Conservation (phyloP, 805 yeast species). For the Lipomyces orientalis region DNA sequence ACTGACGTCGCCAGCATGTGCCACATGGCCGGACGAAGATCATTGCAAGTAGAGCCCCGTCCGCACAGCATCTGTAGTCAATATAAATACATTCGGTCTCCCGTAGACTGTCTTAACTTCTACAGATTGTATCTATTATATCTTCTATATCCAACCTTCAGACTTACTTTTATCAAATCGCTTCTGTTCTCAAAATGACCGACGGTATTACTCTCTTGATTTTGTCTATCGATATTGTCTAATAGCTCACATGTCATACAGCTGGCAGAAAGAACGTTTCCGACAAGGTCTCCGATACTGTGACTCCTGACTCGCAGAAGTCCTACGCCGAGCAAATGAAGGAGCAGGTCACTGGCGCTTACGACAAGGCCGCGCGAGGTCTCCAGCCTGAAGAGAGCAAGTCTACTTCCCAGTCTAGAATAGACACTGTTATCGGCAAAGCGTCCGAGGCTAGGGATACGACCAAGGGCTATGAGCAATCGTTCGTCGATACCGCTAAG, state of each 20-base stretch:
- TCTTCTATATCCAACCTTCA: slow-evolving; percentile 21
- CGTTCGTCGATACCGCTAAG: slow-evolving; percentile 42
- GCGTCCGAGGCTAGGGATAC: slow-evolving; percentile 60
- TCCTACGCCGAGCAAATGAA: slow-evolving; percentile 66
- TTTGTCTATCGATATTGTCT: neutral
- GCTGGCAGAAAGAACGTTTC: slow-evolving; percentile 77
- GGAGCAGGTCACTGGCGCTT: slow-evolving; percentile 69
- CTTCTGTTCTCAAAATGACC: slow-evolving; percentile 20
- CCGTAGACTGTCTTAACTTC: neutral
- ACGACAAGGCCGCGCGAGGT: slow-evolving; percentile 65
- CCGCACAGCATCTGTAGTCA: neutral
- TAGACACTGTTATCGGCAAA: slow-evolving; percentile 61
- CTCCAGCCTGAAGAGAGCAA: slow-evolving; percentile 70
- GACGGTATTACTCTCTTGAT: slow-evolving; percentile 17
- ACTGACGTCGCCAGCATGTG: neutral
- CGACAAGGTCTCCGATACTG: slow-evolving; percentile 68
- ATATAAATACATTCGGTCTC: neutral
- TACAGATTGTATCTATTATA: no score
- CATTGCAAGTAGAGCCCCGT: neutral
- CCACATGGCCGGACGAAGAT: neutral
- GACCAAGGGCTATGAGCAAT: slow-evolving; percentile 53
- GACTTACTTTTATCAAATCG: slow-evolving; percentile 13
- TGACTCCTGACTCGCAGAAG: slow-evolving; percentile 77
- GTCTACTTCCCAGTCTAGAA: slow-evolving; percentile 69
- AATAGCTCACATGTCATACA: neutral